Base-by-base conservation (phyloP, 306 rosid species). In the Cucurbita argyrosperma region DNA sequence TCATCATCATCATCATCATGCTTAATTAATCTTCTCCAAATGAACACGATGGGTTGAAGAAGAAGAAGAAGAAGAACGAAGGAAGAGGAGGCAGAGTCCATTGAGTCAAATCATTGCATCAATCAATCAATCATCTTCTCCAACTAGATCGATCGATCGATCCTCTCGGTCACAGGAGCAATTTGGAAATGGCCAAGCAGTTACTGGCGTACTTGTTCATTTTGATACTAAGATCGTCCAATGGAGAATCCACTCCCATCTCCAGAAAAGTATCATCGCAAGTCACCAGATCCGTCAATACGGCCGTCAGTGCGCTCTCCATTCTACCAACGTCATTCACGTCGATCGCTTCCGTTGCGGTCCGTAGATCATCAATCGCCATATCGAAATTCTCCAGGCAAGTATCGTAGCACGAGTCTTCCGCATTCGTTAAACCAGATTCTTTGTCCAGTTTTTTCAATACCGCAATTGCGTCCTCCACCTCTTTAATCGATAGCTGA, bases 161-260 rank as follows among this genome's bases (percentile, higher is more conserved):
- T 26, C 26, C 26, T 15, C 15, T 18, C 11, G 38, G 12, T 53
- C 15, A 72, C n/a, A 38, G 37, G 54, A 72, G 65, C 64, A 72
- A 39, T 53, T 72, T 53, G 1, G 76, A 54, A 39, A 72, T 72
- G 1, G 76, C 76, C 76, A 72, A 72, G 65, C 76, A 72, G 21
- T 72, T 72, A 47, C 65, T 72, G 10, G 76, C 76, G 63, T 16
- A 56, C 38, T 39, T 72, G 4, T 0, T 53, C 63, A 72, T 38
- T 50, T 16, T 54, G 9, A 39, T 10, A 52, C 37, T 54, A 4
- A 72, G 50, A 18, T 10, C 4, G 4, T 72, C 63, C 47, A 72
- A 72, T 54, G 76, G 76, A 5, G 76, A 72, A 8, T 15, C 43
- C n/a, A 72, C 16, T 47, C 62, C 62, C 50, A 72, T 37, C 63